Conservation (phyloP, 78 protist genomes). For the Chrysochromulina parva region DNA sequence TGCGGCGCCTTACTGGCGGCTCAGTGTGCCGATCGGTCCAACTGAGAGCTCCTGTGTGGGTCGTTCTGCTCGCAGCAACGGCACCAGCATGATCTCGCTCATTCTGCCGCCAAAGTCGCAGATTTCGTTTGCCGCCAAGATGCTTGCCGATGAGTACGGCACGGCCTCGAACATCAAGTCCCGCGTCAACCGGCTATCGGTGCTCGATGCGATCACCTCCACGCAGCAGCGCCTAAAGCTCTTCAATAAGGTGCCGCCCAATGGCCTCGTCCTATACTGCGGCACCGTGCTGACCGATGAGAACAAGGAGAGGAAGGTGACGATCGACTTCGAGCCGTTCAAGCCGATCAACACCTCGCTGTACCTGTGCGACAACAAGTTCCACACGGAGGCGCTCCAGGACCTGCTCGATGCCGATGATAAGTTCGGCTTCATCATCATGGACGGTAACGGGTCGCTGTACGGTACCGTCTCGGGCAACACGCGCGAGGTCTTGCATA, state of each 20-base stretch:
- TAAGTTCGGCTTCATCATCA: constrained; percentile 93
- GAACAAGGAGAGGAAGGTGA: constrained; percentile 94
- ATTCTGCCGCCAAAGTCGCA: constrained; percentile 97
- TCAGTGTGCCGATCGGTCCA: background rate
- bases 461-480: constrained; percentile 95
- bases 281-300: constrained; percentile 97
- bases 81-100: constrained; percentile 97
- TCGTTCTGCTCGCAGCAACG: constrained; percentile 72
- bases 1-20: background rate
- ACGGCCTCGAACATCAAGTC: constrained; percentile 98
- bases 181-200: constrained; percentile 84
- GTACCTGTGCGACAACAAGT: constrained; percentile 98
- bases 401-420: constrained; percentile 93
- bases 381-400: constrained; percentile 71
- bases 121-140: constrained; percentile 72
- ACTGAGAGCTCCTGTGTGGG: background rate
- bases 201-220: constrained; percentile 94
- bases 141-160: constrained; percentile 98
- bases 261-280: constrained; percentile 97
- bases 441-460: constrained; percentile 97
- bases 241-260: constrained; percentile 80
- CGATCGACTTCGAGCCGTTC: constrained; percentile 98
- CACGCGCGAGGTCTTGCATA: constrained; percentile 91
- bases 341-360: constrained; percentile 96
- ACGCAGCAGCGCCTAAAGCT: constrained; percentile 92